phyloP scores from a whole-genome alignment of 805 yeast species.

The Kockiozyma suomiensis region DNA sequence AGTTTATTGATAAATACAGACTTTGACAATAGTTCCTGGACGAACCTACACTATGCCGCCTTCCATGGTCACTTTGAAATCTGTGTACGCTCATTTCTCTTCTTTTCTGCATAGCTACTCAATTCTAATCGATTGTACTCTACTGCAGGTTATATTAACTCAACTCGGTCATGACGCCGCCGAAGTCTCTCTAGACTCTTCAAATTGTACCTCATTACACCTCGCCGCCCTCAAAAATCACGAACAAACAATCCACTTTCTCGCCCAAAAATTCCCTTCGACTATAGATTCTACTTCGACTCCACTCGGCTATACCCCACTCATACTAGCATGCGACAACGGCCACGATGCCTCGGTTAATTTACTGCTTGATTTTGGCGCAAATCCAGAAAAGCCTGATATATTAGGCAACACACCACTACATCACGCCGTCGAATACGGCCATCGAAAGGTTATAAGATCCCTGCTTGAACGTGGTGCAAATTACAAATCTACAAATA shows the following conservation, averaged over 20 bases:
- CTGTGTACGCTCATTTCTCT: slow-evolving; percentile 46
- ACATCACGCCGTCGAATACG: slow-evolving; percentile 78
- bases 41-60: slow-evolving; percentile 79
- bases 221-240: slow-evolving; percentile 65
- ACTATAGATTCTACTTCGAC: slow-evolving; percentile 48
- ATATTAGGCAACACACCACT: slow-evolving; percentile 77
- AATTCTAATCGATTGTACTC: not conserved
- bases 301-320: slow-evolving; percentile 40
- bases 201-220: slow-evolving; percentile 68
- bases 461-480: slow-evolving; percentile 55
- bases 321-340: slow-evolving; percentile 65
- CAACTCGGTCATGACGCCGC: slow-evolving; percentile 58
- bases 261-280: slow-evolving; percentile 65
- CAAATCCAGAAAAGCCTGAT: slow-evolving; percentile 73
- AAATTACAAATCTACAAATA: slow-evolving; percentile 54
- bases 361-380: slow-evolving; percentile 70
- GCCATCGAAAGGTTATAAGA: slow-evolving; percentile 59
- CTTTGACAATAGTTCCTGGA: slow-evolving; percentile 55
- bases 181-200: slow-evolving; percentile 56
- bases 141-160: slow-evolving; percentile 45
- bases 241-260: slow-evolving; percentile 70
- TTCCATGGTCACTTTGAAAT: slow-evolving; percentile 69
- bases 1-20: slow-evolving; percentile 69
- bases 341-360: slow-evolving; percentile 67
- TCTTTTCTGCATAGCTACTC: not conserved